phyloP scores from a whole-genome alignment of 352 stramenopile genomes.

The Phytophthora sp. region DNA sequence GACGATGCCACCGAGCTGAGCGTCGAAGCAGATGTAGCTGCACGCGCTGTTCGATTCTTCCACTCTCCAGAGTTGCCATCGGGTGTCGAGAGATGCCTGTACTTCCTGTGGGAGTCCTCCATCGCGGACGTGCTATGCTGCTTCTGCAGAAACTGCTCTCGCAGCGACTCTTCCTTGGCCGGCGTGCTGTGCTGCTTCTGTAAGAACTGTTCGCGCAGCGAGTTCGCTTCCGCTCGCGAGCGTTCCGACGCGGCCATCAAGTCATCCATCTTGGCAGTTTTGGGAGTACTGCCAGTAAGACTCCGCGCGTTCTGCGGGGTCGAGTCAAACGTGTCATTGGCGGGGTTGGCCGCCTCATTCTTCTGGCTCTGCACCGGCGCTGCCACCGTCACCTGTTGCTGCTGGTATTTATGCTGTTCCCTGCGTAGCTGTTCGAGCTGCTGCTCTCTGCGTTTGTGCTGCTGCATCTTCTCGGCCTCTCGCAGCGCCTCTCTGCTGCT shows the following conservation, averaged over 20 bases:
- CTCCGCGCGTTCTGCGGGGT: background rate
- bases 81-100: conserved; percentile 27
- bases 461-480: conserved; percentile 20
- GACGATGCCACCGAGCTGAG: conserved; percentile 12
- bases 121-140: conserved; percentile 19
- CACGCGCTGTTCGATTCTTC: conserved; percentile 19
- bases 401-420: conserved; percentile 20
- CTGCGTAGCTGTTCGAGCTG: conserved; percentile 11
- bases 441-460: conserved; percentile 22
- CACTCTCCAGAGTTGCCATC: conserved; percentile 12
- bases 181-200: conserved; percentile 23
- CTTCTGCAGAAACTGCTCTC: conserved; percentile 34
- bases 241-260: conserved; percentile 30
- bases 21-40: conserved; percentile 16
- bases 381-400: background rate
- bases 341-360: background rate
- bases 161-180: conserved; percentile 8
- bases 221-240: conserved; percentile 17
- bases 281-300: conserved; percentile 6
- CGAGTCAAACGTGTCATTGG: background rate
- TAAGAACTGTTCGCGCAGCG: conserved; percentile 29
- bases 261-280: conserved; percentile 32
- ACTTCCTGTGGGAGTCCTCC: conserved; percentile 9
- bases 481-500: background rate
- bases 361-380: conserved; percentile 5